phyloP scores from a whole-genome alignment of 83 land plant species.

The Thuja plicata region DNA sequence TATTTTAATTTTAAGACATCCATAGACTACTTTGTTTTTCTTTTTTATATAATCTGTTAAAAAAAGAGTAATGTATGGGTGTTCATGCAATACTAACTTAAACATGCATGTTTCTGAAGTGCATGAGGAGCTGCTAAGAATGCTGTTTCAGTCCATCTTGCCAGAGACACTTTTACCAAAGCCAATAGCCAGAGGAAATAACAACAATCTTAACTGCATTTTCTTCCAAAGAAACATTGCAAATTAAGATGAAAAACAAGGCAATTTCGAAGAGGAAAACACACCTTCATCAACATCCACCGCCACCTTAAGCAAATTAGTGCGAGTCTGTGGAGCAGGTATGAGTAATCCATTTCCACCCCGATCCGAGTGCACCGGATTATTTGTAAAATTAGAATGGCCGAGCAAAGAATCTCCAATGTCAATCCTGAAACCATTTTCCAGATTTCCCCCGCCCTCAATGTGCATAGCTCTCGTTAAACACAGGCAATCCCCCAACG shows the following conservation, averaged over 20 bases:
- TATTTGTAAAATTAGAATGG: not conserved
- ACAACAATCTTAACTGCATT: not conserved
- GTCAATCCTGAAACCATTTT: not conserved
- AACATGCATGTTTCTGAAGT: not conserved
- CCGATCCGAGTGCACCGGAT: not conserved
- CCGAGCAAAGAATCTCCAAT: not conserved
- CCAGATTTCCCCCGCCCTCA: not conserved
- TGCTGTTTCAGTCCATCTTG: not conserved
- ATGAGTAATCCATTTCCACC: not conserved
- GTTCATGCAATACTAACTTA: not conserved
- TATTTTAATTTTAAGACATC: not conserved
- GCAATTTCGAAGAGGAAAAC: not conserved
- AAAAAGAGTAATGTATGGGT: not conserved
- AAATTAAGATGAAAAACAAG: not conserved
- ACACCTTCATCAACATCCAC: conserved; percentile 11
- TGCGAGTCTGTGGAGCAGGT: not conserved
- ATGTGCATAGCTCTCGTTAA: conserved; percentile 6
- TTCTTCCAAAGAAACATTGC: not conserved
- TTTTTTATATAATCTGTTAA: not conserved
- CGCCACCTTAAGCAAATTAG: not conserved
- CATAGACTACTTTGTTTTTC: not conserved
- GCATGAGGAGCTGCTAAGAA: not conserved
- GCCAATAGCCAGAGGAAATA: not conserved
- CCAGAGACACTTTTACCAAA: not conserved
- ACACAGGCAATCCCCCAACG: not conserved